Base-by-base conservation (phyloP, 768 basidiomycete species). In the Phylloporus scabripes region DNA sequence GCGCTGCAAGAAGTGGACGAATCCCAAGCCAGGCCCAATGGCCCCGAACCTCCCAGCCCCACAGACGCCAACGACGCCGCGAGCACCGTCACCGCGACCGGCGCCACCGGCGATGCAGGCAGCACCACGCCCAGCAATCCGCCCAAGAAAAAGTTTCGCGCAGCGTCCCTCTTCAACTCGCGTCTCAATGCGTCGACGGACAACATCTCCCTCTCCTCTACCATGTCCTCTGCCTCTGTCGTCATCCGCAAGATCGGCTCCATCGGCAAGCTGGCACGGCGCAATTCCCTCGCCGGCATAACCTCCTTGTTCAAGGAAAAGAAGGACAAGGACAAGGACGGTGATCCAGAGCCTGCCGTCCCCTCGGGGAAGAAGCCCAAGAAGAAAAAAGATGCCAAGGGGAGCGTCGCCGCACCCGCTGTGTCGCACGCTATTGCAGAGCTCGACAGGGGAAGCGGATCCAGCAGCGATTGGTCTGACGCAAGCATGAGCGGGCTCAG, bases 231-330 rank as follows among this genome's bases (percentile, higher is more conserved):
- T 44, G 95, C 95, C 18, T 92, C 88, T 38, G 87, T 97, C 65
- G 95, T 98, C 80, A 94, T 96, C 60, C 81, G 94, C 56, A 98
- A 96, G 72, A 82, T 98, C 41, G 89, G 94, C 3, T 83, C 83
- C 33, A 84, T 96, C 70, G 90, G 91, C 28, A 91, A 88, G 68
- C 77, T 96, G 14, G 90, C 92, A 8, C 72, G 92, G 44, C 76
- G 92, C 38, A 95, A 94, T 63, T 92, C 89, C 32, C 70, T 97
- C 34, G 86, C 88, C 46, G 87, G 92, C 24, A 93, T 97, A 64
- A 92, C 92, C 17, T 89, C 87, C 42, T 72, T 97, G 49, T 96
- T 98, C 78, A 95, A 94, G 70, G 91, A 92, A 64, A 90, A 84
- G 4, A 62, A 60, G 45, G 69, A 65, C 23, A 68, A 59, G 34